These are phyloP conservation scores for Skeletonema costatum DNA, from an alignment of 108 stramenopile species.

Conservation along the genomic window DNA sequence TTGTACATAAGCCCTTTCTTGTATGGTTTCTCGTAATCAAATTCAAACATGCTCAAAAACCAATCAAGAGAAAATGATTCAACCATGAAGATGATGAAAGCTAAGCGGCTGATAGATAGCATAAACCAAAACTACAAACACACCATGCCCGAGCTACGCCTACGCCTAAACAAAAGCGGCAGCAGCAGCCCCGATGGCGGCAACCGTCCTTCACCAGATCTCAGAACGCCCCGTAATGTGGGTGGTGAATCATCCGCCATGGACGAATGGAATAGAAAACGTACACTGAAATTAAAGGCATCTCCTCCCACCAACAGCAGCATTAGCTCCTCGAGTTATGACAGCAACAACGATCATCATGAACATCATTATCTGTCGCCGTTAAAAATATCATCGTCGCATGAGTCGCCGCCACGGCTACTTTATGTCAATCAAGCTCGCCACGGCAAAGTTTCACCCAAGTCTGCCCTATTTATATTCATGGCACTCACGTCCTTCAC, in stretches of 20 bases:
- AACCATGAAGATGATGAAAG: no score
- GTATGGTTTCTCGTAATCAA: no score
- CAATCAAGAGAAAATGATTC: no score
- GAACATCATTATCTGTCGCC: background rate
- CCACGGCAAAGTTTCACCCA: background rate
- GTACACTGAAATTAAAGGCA: background rate
- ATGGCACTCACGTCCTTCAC: background rate
- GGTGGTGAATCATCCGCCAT: background rate
- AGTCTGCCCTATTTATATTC: background rate
- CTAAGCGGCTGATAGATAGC: no score
- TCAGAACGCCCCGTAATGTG: background rate
- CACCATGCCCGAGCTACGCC: background rate
- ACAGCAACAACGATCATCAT: background rate
- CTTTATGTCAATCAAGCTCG: background rate
- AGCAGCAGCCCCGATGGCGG: background rate
- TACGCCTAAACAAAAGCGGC: background rate
- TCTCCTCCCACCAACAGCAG: background rate
- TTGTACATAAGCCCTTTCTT: no score
- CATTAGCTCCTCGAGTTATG: background rate
- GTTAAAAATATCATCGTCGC: background rate
- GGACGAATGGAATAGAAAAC: background rate
- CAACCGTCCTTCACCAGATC: background rate
- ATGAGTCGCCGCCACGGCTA: background rate
- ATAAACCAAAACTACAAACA: background rate
- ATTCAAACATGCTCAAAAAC: no score